Conservation (phyloP, 2,329 filamentous ascomycete species). For the Gyromitra esculenta region DNA sequence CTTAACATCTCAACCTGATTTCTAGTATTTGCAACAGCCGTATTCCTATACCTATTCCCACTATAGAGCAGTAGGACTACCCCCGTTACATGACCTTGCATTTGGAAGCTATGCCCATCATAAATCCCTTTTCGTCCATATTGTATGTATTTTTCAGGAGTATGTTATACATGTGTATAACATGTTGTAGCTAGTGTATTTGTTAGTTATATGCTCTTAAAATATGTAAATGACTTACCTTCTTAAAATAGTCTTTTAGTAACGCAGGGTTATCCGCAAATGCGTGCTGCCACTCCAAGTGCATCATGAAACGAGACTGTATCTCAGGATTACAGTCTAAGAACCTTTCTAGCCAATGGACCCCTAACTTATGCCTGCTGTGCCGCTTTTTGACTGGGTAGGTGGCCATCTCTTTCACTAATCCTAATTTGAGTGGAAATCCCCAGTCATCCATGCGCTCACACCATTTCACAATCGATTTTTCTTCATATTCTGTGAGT, state of each 20-base stretch:
- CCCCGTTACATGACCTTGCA: neutral
- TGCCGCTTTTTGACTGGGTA: slow-evolving; percentile 2
- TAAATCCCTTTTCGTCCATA: neutral
- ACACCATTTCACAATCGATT: too few relatives aligned
- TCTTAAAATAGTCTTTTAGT: neutral
- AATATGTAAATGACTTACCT: neutral
- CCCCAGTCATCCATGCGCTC: slow-evolving; percentile 11
- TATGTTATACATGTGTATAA: neutral
- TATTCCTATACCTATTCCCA: too few relatives aligned
- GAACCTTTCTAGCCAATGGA: neutral
- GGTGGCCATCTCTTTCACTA: slow-evolving; percentile 11
- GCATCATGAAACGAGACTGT: neutral
- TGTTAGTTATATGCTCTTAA: neutral
- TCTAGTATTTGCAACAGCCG: too few relatives aligned
- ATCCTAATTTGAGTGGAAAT: slow-evolving; percentile 5
- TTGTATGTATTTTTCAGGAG: neutral
- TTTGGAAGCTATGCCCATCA: neutral
- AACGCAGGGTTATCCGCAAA: neutral
- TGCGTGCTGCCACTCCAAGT: neutral
- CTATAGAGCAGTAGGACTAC: too few relatives aligned
- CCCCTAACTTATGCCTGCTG: neutral
- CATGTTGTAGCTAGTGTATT: neutral
- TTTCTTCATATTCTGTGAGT: too few relatives aligned
- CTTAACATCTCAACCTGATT: too few relatives aligned
- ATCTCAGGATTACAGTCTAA: neutral